Evolutionary conservation across 1,284 basidiomycete genomes (phyloP), one percentile per base, ranked within the genome.

Genomic region (Puccinia coronata): DNA sequence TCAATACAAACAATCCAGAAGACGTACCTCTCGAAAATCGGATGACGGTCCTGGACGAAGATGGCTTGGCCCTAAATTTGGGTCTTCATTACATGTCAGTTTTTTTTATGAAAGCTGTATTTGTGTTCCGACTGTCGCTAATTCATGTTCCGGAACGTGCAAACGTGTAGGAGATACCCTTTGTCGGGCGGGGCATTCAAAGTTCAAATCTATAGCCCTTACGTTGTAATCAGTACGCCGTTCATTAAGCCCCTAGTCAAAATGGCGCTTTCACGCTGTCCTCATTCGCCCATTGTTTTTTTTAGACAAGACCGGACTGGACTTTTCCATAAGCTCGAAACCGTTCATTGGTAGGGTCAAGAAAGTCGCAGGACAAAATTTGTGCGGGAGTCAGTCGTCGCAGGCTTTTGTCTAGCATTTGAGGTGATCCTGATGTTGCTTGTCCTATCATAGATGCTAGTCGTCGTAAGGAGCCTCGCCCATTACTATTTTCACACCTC

Each of bases 121-220:
- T 78, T 23, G 16, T 20, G 82, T 3, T 77, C 93, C 92, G 72
- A 92, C 92, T 49, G 16, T 28, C 25, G n/a, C 67, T 57, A 20
- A 71, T 34, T 31, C 31, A 23, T 67, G 28, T 59, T 47, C 34
- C n/a, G 43, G 28, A 59, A 41, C 28, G 67, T 25, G 51, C 53
- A 14, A 55, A 25, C 20, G 25, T 23, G 31, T 34, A 84, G 83
- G 70, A 83, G 84, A 59, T 94, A 94, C 86, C 91, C 93, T 2
- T 91, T 98, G 82, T 93, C 95, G 16, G 97, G 96, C 2, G 96
- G 97, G n/a, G 95, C 96, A 0, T 97, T 98, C 90, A 96, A 94
- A 87, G 94, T 98, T 0, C 96, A 99, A 86, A 92, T 99, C 76
- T 99, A 95, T 86, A 92, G 91, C 83, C 96, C 97, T 2, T 99